phyloP scores from a whole-genome alignment of 331 rosid species.

The Phaseolus coccineus region DNA sequence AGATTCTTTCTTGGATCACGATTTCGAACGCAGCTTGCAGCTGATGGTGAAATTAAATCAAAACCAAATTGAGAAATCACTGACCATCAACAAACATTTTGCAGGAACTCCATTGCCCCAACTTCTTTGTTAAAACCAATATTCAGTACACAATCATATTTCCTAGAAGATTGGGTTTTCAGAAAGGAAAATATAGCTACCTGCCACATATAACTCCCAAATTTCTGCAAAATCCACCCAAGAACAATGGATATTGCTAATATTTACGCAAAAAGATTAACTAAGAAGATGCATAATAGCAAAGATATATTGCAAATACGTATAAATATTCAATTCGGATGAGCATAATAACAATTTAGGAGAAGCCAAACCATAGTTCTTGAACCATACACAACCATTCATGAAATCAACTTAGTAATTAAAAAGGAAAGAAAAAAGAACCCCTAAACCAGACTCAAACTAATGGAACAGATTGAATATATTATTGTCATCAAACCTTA shows the following conservation, averaged over 20 bases:
- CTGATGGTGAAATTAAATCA: background rate
- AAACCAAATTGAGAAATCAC: slow-evolving; percentile 4
- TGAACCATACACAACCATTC: background rate
- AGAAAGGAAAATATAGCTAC: background rate
- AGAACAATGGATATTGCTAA: background rate
- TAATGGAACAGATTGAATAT: background rate
- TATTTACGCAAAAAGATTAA: background rate
- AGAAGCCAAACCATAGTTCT: background rate
- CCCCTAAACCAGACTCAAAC: background rate
- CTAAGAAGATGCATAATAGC: background rate
- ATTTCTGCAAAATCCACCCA: background rate
- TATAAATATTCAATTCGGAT: background rate
- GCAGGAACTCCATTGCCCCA: background rate
- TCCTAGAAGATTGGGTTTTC: background rate
- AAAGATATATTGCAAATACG: background rate
- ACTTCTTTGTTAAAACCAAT: background rate
- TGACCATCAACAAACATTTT: slow-evolving; percentile 11
- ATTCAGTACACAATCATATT: background rate
- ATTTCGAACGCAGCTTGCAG: background rate
- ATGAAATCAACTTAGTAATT: slow-evolving; percentile 1
- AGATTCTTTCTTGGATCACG: slow-evolving; percentile 22
- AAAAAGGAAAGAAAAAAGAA: background rate
- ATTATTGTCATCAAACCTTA: background rate
- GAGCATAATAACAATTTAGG: slow-evolving; percentile 28
- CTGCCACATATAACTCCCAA: slow-evolving; percentile 5